These are phyloP conservation scores for Lantana camara DNA, from an alignment of 257 asterid genomes.

Conservation along the genomic window DNA sequence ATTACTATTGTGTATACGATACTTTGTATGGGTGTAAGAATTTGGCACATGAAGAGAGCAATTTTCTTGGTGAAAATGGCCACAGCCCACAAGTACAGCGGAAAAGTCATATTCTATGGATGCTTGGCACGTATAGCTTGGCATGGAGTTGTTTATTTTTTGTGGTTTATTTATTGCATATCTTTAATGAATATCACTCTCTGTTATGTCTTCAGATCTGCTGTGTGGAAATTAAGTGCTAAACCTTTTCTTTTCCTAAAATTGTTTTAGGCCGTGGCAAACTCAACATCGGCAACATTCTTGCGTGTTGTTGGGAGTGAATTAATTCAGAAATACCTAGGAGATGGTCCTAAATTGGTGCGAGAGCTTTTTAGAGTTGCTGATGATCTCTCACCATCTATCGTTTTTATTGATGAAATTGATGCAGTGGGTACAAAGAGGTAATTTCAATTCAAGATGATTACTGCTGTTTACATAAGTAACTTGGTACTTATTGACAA, in stretches of 20 bases:
- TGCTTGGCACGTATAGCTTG: neutral
- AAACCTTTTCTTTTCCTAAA: slow-evolving; percentile 23
- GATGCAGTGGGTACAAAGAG: slow-evolving; percentile 94
- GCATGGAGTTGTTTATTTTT: neutral
- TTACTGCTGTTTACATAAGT: neutral
- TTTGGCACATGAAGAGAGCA: neutral
- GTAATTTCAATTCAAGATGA: slow-evolving; percentile 34
- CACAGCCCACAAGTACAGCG: neutral
- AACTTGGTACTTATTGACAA: slow-evolving; percentile 14
- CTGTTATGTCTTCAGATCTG: slow-evolving; percentile 41
- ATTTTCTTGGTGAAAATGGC: neutral
- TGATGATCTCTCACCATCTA: slow-evolving; percentile 92
- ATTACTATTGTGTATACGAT: slow-evolving; percentile 5
- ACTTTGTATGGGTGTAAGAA: neutral
- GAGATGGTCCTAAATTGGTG: slow-evolving; percentile 96
- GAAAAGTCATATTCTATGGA: slow-evolving; percentile 3
- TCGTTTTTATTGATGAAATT: slow-evolving; percentile 92
- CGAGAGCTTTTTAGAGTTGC: slow-evolving; percentile 97
- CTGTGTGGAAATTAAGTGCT: slow-evolving; percentile 47
- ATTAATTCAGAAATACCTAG: slow-evolving; percentile 86
- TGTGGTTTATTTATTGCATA: neutral
- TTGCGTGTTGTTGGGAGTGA: slow-evolving; percentile 97
- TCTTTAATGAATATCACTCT: slow-evolving; percentile 9
- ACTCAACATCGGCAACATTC: slow-evolving; percentile 96
- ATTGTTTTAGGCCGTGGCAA: slow-evolving; percentile 81